Percentiles rank a stretch among this genome's conserved stretches.
Evolutionary conservation across 441 rosid species (phyloP).

Genomic region (Jatropha multifida): DNA sequence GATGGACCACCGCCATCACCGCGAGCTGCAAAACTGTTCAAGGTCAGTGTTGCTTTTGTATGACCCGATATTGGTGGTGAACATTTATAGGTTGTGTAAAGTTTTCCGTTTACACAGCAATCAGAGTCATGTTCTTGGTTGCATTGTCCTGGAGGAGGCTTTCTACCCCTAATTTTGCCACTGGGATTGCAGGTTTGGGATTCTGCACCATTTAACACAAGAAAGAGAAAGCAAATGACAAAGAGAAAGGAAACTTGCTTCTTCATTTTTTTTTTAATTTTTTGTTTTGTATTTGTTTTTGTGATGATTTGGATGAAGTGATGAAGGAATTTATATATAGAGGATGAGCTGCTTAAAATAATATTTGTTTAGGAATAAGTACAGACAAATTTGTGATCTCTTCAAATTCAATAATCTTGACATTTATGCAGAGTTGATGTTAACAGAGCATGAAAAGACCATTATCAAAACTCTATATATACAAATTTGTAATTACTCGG

Average conservation of each 20-base stretch:
- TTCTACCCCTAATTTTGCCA: neutral
- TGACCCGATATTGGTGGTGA: neutral
- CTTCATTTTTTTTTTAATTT: neutral
- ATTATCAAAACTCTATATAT: no score
- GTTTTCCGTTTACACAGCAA: neutral
- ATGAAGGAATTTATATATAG: neutral
- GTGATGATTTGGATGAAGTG: neutral
- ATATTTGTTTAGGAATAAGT: no score
- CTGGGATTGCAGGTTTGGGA: neutral
- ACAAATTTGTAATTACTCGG: no score
- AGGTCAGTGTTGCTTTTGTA: neutral
- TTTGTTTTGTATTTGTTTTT: neutral
- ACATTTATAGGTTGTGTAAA: conserved; percentile 8
- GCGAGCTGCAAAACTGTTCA: neutral
- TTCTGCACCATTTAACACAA: neutral
- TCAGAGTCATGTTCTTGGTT: conserved; percentile 6
- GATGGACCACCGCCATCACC: conserved; percentile 1
- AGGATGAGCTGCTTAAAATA: neutral
- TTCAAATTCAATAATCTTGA: neutral
- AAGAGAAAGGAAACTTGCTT: neutral
- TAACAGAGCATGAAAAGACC: no score
- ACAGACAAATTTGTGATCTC: neutral
- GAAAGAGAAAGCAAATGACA: neutral
- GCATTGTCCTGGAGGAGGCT: neutral
- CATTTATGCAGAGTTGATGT: neutral